phyloP scores from a whole-genome alignment of 345 rosid genomes.

The Kandelia obovata region DNA sequence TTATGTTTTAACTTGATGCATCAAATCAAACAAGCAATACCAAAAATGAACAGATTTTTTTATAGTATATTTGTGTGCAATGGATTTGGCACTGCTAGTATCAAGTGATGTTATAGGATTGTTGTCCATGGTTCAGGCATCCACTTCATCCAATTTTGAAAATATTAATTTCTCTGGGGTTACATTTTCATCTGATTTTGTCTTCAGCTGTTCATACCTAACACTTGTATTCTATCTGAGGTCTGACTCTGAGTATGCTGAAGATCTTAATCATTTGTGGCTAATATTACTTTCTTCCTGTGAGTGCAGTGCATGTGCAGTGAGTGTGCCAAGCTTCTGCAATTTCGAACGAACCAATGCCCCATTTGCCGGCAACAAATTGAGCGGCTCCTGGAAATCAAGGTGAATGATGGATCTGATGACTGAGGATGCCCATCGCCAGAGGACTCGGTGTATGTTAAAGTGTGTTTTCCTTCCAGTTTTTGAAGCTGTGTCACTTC shows the following conservation, averaged over 20 bases:
- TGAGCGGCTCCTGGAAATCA: slow-evolving; percentile 48
- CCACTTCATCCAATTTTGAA: too few species aligned
- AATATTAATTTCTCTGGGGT: too few species aligned
- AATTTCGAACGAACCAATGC: slow-evolving; percentile 43
- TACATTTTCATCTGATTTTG: not conserved
- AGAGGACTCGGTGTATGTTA: not conserved
- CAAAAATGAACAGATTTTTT: too few species aligned
- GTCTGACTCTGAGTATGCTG: not conserved
- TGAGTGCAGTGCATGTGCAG: slow-evolving; percentile 55
- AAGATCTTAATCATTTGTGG: not conserved
- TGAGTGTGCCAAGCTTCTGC: slow-evolving; percentile 48
- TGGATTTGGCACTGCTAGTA: too few species aligned
- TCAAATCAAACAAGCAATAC: too few species aligned
- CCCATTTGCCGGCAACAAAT: slow-evolving; percentile 56
- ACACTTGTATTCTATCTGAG: not conserved
- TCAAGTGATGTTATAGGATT: too few species aligned
- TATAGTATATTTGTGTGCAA: too few species aligned
- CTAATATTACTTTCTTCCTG: slow-evolving; percentile 5
- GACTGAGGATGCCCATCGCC: slow-evolving; percentile 3
- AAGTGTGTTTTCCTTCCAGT: not conserved
- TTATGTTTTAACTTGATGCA: too few species aligned
- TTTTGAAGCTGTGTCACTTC: not conserved
- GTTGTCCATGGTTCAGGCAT: too few species aligned
- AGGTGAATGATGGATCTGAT: slow-evolving; percentile 37
- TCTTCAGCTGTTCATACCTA: not conserved